phyloP scores from a whole-genome alignment of 139 green algal species.

The Tetraselmis striata region DNA sequence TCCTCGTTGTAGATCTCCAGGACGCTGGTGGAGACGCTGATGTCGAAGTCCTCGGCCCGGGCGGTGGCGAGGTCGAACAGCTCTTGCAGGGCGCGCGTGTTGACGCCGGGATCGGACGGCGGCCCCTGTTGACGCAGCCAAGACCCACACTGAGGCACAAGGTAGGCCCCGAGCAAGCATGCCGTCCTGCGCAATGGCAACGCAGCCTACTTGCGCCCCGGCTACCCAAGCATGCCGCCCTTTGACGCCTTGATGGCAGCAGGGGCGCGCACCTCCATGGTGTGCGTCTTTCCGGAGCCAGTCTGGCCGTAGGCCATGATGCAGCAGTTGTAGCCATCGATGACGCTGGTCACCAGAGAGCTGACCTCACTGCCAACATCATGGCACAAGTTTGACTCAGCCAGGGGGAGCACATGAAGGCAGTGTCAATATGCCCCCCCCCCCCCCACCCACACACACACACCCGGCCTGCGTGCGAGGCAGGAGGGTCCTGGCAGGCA shows the following conservation, averaged over 20 bases:
- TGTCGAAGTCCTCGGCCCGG: background rate
- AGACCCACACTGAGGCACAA: background rate
- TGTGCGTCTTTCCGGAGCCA: conserved; percentile 61
- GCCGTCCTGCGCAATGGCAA: background rate
- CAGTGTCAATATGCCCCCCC: too few relatives aligned
- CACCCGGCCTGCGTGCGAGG: too few relatives aligned
- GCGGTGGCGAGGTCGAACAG: conserved; percentile 46
- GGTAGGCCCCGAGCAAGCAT: background rate
- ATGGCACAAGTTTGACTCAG: too few relatives aligned
- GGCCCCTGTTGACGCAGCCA: background rate
- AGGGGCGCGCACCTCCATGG: conserved; percentile 42
- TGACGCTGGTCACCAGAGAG: conserved; percentile 36
- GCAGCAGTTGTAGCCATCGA: conserved; percentile 71
- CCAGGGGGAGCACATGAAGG: too few relatives aligned
- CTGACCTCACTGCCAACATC: conserved; percentile 50
- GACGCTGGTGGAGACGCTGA: conserved; percentile 48
- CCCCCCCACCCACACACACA: too few relatives aligned
- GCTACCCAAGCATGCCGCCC: too few relatives aligned
- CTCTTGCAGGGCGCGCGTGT: conserved; percentile 69
- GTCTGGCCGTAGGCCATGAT: conserved; percentile 80
- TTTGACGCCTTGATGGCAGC: too few relatives aligned
- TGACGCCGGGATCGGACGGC: conserved; percentile 59
- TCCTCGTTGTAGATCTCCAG: conserved; percentile 77
- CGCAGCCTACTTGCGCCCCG: too few relatives aligned
- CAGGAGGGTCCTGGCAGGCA: too few relatives aligned